These are phyloP conservation scores for Penicillium frequentans DNA, from an alignment of 2,329 filamentous ascomycete species.

Conservation along the genomic window DNA sequence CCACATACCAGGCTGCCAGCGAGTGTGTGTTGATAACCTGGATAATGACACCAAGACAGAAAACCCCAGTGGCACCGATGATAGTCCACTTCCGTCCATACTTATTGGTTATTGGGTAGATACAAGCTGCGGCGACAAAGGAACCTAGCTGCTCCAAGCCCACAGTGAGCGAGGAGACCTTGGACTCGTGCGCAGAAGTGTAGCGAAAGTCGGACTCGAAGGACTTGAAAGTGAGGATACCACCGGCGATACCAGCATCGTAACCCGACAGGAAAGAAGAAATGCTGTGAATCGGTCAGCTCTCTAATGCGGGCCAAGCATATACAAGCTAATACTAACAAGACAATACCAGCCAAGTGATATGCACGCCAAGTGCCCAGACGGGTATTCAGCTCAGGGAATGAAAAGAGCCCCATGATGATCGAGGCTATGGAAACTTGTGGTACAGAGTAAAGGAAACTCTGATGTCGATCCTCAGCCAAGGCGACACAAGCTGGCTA, in stretches of 20 bases:
- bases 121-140: constrained; percentile 49
- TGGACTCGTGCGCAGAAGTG: constrained; percentile 33
- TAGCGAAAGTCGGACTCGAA: constrained; percentile 43
- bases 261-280: constrained; percentile 31
- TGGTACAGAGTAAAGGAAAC: not conserved
- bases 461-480: constrained; percentile 1
- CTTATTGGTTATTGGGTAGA: constrained; percentile 45
- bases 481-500: not conserved
- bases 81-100: constrained; percentile 46
- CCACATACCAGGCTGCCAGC: constrained; percentile 45
- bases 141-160: constrained; percentile 50
- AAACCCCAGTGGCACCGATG: constrained; percentile 44
- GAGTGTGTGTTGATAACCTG: constrained; percentile 47
- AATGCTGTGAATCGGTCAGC: constrained; percentile 2
- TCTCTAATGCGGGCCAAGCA: not conserved
- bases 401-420: constrained; percentile 16
- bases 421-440: not conserved
- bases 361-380: constrained; percentile 21
- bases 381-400: constrained; percentile 22
- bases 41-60: constrained; percentile 43
- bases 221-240: constrained; percentile 43
- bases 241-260: constrained; percentile 35
- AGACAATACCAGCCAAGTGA: constrained; percentile 22
- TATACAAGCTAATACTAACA: constrained; percentile 10
- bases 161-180: constrained; percentile 46